These are phyloP conservation scores for Tetrapisispora pingtungensis DNA, from an alignment of 805 yeast genomes.

Conservation along the genomic window DNA sequence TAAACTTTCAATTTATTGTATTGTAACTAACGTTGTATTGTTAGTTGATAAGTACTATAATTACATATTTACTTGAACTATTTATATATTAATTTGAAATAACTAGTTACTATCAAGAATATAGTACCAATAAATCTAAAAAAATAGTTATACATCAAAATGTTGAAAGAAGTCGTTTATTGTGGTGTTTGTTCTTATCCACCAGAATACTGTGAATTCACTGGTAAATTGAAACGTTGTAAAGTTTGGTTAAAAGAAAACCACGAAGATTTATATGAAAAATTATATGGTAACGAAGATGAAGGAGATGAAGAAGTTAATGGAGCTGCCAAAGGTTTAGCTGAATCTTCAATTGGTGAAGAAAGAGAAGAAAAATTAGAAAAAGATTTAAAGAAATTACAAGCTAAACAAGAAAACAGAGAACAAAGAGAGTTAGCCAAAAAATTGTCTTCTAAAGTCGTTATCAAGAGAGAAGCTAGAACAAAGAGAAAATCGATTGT, in stretches of 20 bases:
- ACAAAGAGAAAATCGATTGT: conserved; percentile 82
- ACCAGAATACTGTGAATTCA: conserved; percentile 90
- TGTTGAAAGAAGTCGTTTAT: conserved; percentile 38
- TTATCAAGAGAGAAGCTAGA: conserved; percentile 79
- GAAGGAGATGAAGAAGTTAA: conserved; percentile 32
- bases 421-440: conserved; percentile 76
- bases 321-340: conserved; percentile 28
- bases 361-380: conserved; percentile 79
- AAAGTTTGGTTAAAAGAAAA: conserved; percentile 66
- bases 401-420: conserved; percentile 74
- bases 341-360: conserved; percentile 49
- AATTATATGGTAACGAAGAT: conserved; percentile 44
- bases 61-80: too few species aligned
- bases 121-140: not conserved
- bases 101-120: too few species aligned
- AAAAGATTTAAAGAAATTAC: conserved; percentile 74
- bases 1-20: too few species aligned
- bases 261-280: conserved; percentile 45
- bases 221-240: conserved; percentile 71
- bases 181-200: conserved; percentile 78
- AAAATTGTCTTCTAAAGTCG: conserved; percentile 68
- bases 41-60: too few species aligned
- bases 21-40: too few species aligned
- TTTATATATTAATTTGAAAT: too few species aligned
- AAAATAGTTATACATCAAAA: not conserved